phyloP scores from a whole-genome alignment of 2,329 filamentous ascomycete genomes.

The Neonectria coccinea region DNA sequence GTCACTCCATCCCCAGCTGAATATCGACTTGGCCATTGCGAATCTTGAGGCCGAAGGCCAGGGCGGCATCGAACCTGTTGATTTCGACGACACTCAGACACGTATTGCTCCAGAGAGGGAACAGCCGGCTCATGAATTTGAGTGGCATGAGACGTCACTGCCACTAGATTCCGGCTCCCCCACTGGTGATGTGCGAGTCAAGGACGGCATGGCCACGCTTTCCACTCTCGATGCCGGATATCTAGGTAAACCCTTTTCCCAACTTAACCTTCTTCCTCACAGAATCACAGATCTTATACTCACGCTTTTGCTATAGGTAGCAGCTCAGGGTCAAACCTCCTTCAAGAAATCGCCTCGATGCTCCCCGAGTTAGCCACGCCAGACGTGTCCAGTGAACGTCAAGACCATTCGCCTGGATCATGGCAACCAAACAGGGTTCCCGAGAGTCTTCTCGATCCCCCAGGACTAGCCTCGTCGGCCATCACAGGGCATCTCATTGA shows the following conservation, averaged over 20 bases:
- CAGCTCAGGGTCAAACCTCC: conserved; percentile 45
- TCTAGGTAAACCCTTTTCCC: conserved; percentile 30
- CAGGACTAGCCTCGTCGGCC: conserved; percentile 26
- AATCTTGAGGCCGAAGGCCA: neutral
- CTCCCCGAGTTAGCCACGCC: conserved; percentile 23
- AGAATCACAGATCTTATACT: neutral
- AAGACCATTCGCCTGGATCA: conserved; percentile 13
- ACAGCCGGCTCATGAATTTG: conserved; percentile 25
- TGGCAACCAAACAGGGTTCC: conserved; percentile 7
- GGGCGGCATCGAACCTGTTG: neutral
- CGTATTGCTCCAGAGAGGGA: conserved; percentile 7
- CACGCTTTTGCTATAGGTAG: conserved; percentile 32
- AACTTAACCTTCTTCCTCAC: neutral
- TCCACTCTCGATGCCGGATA: conserved; percentile 42
- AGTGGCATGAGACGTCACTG: conserved; percentile 38
- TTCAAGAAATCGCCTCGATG: conserved; percentile 39
- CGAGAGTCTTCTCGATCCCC: conserved; percentile 18
- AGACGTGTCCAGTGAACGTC: neutral
- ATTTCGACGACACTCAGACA: neutral
- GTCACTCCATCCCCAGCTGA: conserved; percentile 44
- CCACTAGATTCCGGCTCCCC: conserved; percentile 21
- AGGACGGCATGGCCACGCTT: conserved; percentile 45
- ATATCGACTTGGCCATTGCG: conserved; percentile 39
- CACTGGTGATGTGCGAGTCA: conserved; percentile 19
- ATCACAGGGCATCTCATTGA: conserved; percentile 46